Percentiles rank a stretch among this genome's conserved stretches.
phyloP scores from a whole-genome alignment of 164 flowering plant genomes.

The Protea cynaroides region DNA sequence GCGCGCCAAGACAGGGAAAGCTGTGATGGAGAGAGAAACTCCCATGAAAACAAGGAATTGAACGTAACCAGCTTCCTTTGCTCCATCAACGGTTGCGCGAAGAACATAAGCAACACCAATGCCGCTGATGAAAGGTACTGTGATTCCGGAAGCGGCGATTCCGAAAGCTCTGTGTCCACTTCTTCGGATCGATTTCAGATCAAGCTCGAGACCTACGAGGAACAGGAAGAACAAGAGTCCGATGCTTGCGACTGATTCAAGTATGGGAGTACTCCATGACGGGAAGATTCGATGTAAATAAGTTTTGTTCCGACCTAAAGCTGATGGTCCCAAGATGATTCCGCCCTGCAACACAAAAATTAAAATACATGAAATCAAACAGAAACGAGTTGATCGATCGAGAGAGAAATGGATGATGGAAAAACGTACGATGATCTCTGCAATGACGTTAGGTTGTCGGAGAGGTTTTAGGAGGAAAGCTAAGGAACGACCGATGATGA shows the following conservation, averaged over 20 bases:
- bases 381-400: too few relatives aligned
- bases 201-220: conserved; percentile 19
- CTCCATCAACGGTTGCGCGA: neutral
- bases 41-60: conserved; percentile 10
- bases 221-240: conserved; percentile 20
- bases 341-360: conserved; percentile 14
- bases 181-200: conserved; percentile 1
- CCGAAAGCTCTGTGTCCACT: conserved; percentile 5
- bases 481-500: conserved; percentile 14
- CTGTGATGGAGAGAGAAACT: conserved; percentile 15
- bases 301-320: neutral
- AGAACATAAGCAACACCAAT: neutral
- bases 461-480: conserved; percentile 17
- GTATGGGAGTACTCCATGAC: neutral
- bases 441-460: conserved; percentile 22
- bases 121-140: conserved; percentile 13
- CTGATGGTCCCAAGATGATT: conserved; percentile 20
- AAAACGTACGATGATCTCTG: conserved; percentile 20
- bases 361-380: too few relatives aligned
- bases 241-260: conserved; percentile 20
- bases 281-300: neutral
- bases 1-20: conserved; percentile 7
- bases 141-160: conserved; percentile 16
- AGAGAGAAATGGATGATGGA: too few relatives aligned
- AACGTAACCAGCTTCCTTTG: neutral